A percentile compares a stretch with the other conserved stretches of the same genome.
Evolutionary conservation across 1,284 basidiomycete genomes (phyloP).

Genomic region (Tetrapyrgos nigripes): DNA sequence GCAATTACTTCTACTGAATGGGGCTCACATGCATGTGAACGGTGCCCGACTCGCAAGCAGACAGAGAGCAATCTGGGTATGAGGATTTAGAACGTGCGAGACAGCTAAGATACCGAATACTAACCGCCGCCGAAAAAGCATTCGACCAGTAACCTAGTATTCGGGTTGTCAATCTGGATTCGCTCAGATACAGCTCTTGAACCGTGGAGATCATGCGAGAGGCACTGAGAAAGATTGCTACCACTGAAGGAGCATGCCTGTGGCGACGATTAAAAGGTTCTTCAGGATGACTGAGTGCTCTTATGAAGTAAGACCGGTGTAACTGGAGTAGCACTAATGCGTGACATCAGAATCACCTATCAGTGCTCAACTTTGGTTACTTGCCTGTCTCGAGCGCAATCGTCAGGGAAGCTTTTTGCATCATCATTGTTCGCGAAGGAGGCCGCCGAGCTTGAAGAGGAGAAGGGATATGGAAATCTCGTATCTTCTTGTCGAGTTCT

Average conservation of each 20-base stretch:
- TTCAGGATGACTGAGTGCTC: constrained; percentile 59
- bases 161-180: constrained; percentile 59
- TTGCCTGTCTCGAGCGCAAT: constrained; percentile 64
- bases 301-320: constrained; percentile 70
- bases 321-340: constrained; percentile 66
- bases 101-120: constrained; percentile 28
- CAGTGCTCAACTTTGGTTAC: constrained; percentile 20
- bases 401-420: constrained; percentile 62
- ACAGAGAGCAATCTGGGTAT: constrained; percentile 47
- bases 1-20: background rate
- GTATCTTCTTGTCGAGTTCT: constrained; percentile 62
- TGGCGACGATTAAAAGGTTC: constrained; percentile 56
- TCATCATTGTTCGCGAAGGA: constrained; percentile 49
- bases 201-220: constrained; percentile 61
- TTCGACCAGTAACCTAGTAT: constrained; percentile 71
- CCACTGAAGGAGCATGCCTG: constrained; percentile 66
- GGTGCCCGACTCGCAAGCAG: constrained; percentile 51
- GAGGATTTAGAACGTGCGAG: constrained; percentile 12
- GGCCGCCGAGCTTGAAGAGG: constrained; percentile 43
- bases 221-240: constrained; percentile 63
- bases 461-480: constrained; percentile 61
- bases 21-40: constrained; percentile 44
- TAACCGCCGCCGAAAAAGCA: constrained; percentile 69
- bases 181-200: constrained; percentile 58
- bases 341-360: constrained; percentile 6